Evolutionary conservation across 2,329 filamentous ascomycete species (phyloP), one percentile per base, ranked within the genome.

Genomic region (Lasiodiplodia hormozganensis): DNA sequence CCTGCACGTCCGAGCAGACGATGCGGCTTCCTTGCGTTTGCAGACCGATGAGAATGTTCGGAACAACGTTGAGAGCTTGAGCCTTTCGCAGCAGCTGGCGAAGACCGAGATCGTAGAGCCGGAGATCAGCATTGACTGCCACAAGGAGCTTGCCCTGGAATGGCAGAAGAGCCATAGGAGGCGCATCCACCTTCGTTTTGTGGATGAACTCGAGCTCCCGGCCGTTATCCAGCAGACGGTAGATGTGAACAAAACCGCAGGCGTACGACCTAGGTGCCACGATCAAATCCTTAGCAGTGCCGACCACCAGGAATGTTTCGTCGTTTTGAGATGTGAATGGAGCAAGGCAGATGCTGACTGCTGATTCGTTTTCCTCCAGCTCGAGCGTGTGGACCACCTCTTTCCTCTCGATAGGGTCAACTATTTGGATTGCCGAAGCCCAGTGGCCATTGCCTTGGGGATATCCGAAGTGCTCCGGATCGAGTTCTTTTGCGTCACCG

Each of bases 351-450:
- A 94, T 88, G 76, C 93, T 97, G 68, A 97, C 90, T 28, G 95
- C 94, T 21, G 94, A 93, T 79, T 98, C 94, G 73, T 99, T 98
- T 51, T 96, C 90, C 62, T 91, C 90, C 0, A 99, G 81, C 69
- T 98, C 91, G 52, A 98, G 84, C 0, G 89, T 94, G 71, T 92
- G 90, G 4, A 96, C 79, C 1, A 97, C 90, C 3, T 83, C 80
- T 74, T 96, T 94, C 28, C 78, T 77, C 18, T 84, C 87, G 2
- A 95, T 78, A 0, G 96, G 94, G 75, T 99, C 96, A 21, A 99
- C 86, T 23, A 97, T 88, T 75, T 93, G 94, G 72, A 99, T 94
- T 79, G 94, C 98, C 11, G 95, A 98, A 51, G 96, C 93, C 96
- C 96, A 99, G 72, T 95, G 92, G 23, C 92, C 91, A 69, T 88